A percentile compares a stretch with the other conserved stretches of the same genome.
Conservation (phyloP, 805 yeast species). For the Candida nanaspora region DNA sequence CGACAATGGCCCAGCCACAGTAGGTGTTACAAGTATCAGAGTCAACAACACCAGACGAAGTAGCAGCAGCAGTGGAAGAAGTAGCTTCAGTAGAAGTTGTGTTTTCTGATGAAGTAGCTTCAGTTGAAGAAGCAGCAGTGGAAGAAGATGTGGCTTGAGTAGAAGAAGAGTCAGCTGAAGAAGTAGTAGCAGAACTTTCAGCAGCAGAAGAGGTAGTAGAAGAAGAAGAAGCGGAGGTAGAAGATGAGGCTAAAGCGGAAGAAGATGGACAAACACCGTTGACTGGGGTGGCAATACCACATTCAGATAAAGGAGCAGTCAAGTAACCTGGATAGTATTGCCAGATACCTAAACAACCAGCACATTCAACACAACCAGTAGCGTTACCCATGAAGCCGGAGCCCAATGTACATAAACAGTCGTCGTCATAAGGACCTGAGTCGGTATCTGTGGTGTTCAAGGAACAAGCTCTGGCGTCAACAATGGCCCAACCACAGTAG, state of each 20-base stretch:
- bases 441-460: conserved; percentile 8
- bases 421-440: conserved; percentile 22
- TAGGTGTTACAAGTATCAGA: conserved; percentile 22
- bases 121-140: not conserved
- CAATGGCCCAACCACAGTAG: conserved; percentile 23
- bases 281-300: conserved; percentile 3
- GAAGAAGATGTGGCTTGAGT: not conserved
- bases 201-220: not conserved
- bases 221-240: not conserved
- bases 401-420: conserved; percentile 25
- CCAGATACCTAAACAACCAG: conserved; percentile 5
- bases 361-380: conserved; percentile 26
- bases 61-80: not conserved
- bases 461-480: conserved; percentile 22
- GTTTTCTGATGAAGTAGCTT: not conserved
- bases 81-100: conserved; percentile 1
- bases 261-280: not conserved
- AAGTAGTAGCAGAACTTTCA: not conserved
- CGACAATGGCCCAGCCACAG: conserved; percentile 24
- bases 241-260: not conserved
- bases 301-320: conserved; percentile 3
- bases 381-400: conserved; percentile 21
- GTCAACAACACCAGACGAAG: not conserved
- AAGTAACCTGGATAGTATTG: conserved; percentile 3
- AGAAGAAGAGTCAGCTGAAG: not conserved